These are phyloP conservation scores for Halophytophthora polymorphica DNA, from an alignment of 352 stramenopile species.

Conservation along the genomic window DNA sequence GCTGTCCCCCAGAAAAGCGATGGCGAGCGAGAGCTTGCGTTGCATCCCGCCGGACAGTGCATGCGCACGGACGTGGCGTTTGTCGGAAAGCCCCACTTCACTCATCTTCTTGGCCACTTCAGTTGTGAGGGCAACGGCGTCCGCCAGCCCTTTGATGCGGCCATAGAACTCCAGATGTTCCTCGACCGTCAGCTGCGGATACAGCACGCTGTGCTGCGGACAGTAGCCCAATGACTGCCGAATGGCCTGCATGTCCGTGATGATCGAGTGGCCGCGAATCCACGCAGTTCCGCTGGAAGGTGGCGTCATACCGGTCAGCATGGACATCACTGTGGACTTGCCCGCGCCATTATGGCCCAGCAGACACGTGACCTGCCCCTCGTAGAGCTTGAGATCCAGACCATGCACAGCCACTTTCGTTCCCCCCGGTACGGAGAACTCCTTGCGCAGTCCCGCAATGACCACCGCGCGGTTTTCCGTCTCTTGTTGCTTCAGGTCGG, in stretches of 20 bases:
- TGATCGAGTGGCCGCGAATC: slow-evolving; percentile 53
- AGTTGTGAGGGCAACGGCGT: slow-evolving; percentile 2
- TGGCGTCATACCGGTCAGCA: slow-evolving; percentile 72
- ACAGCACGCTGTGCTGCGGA: slow-evolving; percentile 97
- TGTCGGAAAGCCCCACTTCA: slow-evolving; percentile 90
- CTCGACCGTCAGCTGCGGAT: slow-evolving; percentile 92
- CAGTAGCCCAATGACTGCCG: slow-evolving; percentile 93
- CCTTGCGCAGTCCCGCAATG: slow-evolving; percentile 63
- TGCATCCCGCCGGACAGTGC: slow-evolving; percentile 82
- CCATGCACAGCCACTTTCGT: slow-evolving; percentile 87
- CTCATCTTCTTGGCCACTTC: slow-evolving; percentile 65
- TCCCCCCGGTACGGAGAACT: slow-evolving; percentile 59
- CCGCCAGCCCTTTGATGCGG: slow-evolving; percentile 82
- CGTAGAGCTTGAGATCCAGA: slow-evolving; percentile 86
- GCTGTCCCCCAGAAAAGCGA: slow-evolving; percentile 73
- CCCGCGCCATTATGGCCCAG: slow-evolving; percentile 95
- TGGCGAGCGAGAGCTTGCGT: slow-evolving; percentile 72
- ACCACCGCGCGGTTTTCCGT: slow-evolving; percentile 47
- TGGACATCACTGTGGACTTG: slow-evolving; percentile 87
- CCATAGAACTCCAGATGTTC: slow-evolving; percentile 96
- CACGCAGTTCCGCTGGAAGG: slow-evolving; percentile 54
- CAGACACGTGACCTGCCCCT: slow-evolving; percentile 93
- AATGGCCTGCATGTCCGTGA: slow-evolving; percentile 81
- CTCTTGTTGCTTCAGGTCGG: slow-evolving; percentile 54
- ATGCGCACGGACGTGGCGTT: slow-evolving; percentile 52